These are phyloP conservation scores for Suillus alpinus DNA, from an alignment of 768 basidiomycete genomes.

Conservation along the genomic window DNA sequence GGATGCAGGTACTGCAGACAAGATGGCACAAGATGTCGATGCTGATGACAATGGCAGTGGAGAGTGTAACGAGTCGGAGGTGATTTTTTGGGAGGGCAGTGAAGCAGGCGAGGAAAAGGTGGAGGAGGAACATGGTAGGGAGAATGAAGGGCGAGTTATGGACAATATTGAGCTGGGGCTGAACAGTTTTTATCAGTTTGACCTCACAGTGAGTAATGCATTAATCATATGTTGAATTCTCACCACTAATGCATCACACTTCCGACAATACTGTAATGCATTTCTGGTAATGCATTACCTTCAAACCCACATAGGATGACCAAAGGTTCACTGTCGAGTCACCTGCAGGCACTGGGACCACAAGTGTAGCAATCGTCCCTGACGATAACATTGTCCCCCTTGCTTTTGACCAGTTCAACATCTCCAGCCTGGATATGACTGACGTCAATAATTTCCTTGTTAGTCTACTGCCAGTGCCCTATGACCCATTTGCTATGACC, in stretches of 20 bases:
- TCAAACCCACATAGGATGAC: not conserved
- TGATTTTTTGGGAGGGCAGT: not conserved
- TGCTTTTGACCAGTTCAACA: not conserved
- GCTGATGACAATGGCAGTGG: too few species aligned
- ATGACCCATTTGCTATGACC: not conserved
- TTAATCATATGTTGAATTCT: too few species aligned
- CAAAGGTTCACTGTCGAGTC: not conserved
- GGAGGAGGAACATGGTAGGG: not conserved
- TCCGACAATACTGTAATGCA: too few species aligned
- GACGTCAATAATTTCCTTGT: not conserved
- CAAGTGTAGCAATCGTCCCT: not conserved
- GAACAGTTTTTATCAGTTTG: not conserved
- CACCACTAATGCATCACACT: too few species aligned
- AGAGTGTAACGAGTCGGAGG: not conserved
- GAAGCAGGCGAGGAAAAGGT: not conserved
- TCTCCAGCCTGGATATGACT: not conserved
- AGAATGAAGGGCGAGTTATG: not conserved
- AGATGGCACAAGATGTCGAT: too few species aligned
- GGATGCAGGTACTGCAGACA: not conserved
- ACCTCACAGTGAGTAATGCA: too few species aligned
- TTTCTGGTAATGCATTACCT: not conserved
- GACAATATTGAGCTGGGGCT: not conserved
- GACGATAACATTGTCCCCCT: not conserved
- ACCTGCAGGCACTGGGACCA: not conserved
- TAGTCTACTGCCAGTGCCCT: not conserved